Evolutionary conservation across 1,139 yeast species (phyloP).

Genomic region (Nakaseomyces sp.): DNA sequence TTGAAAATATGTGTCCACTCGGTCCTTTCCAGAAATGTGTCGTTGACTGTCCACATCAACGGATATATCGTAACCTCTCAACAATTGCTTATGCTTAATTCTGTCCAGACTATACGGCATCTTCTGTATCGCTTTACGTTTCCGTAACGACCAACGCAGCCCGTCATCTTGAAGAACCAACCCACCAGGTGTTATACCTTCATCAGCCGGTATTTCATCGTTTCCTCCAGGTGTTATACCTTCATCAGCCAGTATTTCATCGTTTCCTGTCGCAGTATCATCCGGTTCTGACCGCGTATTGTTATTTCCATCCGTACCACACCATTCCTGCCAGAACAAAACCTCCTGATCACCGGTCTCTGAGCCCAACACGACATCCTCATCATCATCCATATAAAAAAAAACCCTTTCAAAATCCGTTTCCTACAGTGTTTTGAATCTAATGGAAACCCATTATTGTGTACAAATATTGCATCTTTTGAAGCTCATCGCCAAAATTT

Average conservation of each 20-base stretch:
- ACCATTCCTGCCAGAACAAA: slow-evolving; percentile 6
- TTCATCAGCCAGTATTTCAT: too few relatives aligned
- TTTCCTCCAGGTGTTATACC: too few relatives aligned
- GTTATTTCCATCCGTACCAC: not conserved
- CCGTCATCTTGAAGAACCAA: not conserved
- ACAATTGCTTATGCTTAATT: slow-evolving; percentile 24
- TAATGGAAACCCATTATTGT: too few relatives aligned
- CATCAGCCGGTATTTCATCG: too few relatives aligned
- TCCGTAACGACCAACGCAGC: slow-evolving; percentile 18
- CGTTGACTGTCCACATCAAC: slow-evolving; percentile 2
- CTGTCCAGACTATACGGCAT: slow-evolving; percentile 31
- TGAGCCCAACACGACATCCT: slow-evolving; percentile 16
- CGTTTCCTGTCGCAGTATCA: too few relatives aligned
- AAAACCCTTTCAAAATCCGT: too few relatives aligned
- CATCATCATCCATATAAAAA: slow-evolving; percentile 8
- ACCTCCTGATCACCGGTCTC: slow-evolving; percentile 16
- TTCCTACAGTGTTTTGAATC: too few relatives aligned
- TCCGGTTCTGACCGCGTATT: not conserved
- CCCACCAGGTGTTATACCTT: not conserved
- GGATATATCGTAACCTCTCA: slow-evolving; percentile 27
- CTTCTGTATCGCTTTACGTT: slow-evolving; percentile 30
- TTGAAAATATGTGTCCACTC: slow-evolving; percentile 10
- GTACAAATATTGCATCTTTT: too few relatives aligned
- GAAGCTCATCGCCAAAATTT: too few relatives aligned
- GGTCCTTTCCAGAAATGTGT: not conserved